Evolutionary conservation across 129 eudicot species (phyloP), one percentile per base, ranked within the genome.

Genomic region (Saussurea involucrata): DNA sequence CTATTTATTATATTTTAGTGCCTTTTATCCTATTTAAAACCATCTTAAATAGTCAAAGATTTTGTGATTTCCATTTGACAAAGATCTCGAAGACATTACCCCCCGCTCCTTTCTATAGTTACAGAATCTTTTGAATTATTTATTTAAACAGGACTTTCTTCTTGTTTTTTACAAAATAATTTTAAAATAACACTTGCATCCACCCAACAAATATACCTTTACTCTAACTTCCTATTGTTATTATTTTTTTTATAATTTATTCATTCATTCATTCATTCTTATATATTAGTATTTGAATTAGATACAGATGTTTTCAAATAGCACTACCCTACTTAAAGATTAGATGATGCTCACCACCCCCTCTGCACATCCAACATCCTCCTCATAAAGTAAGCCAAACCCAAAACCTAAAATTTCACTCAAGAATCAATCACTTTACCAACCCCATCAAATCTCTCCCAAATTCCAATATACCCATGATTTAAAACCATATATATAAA

Each of bases 351-450:
- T 57, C 64, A 4, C 44, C 44, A 25, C 29, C 42, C 36, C 29
- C 44, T 63, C 25, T 75, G 2, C 37, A 37, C 37, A 75, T 24
- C 71, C 74, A 28, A 57, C 22, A 74, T 68, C 80, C 69, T 65
- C 83, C 69, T 65, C 83, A 25, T 27, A 70, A 80, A 68, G 63
- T 34, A 36, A 66, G 7, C 83, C 66, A 72, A 21, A 27, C 68
- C 31, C 60, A 63, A 80, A 73, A 73, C 80, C 84, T 67, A 67
- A 57, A 80, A 57, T 12, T 70, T 66, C 60, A 80, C 84, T 80
- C 76, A 80, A 80, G 80, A 80, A 80, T 80, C 74, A 53, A 80
- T 68, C 46, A 67, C 84, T 80, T 80, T 80, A 66, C 68, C 66
- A 80, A 33, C 46, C 68, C 83, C 69, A 44, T 76, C 73, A 67